Conservation (phyloP, 352 stramenopile genomes). For the Pythium phragmitis region DNA sequence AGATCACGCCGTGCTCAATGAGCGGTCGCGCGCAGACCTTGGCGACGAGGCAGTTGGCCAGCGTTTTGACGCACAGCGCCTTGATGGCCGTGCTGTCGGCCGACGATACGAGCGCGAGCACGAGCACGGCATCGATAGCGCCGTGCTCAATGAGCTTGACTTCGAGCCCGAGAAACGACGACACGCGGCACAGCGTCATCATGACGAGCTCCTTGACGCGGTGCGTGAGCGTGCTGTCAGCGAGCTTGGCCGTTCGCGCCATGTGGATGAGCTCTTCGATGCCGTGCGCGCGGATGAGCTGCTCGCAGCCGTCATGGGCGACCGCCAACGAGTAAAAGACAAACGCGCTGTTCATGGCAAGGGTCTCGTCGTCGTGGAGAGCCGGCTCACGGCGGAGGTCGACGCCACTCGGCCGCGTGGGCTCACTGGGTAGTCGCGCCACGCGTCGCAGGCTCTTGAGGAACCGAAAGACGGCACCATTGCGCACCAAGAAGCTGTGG, state of each 20-base stretch:
- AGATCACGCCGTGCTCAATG: slow-evolving; percentile 75
- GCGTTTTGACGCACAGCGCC: slow-evolving; percentile 63
- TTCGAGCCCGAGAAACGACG: slow-evolving; percentile 60
- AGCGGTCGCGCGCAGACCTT: slow-evolving; percentile 64
- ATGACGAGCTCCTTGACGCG: slow-evolving; percentile 71
- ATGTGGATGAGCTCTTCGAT: slow-evolving; percentile 76
- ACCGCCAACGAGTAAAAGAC: slow-evolving; percentile 67
- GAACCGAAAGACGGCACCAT: slow-evolving; percentile 60
- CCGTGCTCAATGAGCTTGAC: slow-evolving; percentile 69
- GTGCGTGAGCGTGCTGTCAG: slow-evolving; percentile 32
- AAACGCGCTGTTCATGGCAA: slow-evolving; percentile 68
- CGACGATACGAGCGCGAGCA: slow-evolving; percentile 65
- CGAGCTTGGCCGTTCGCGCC: slow-evolving; percentile 38
- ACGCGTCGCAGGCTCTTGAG: slow-evolving; percentile 47
- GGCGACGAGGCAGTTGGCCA: slow-evolving; percentile 74
- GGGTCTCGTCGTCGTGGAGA: slow-evolving; percentile 30
- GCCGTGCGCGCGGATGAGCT: slow-evolving; percentile 65
- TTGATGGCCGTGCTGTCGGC: slow-evolving; percentile 68
- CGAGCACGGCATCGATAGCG: slow-evolving; percentile 64
- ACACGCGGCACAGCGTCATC: slow-evolving; percentile 65
- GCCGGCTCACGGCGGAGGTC: neutral
- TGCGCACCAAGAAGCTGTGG: slow-evolving; percentile 46
- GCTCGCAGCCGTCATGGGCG: slow-evolving; percentile 67
- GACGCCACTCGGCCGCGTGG: neutral
- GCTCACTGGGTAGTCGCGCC: neutral